Evolutionary conservation across 441 rosid species (phyloP), one percentile per base, ranked within the genome.

Genomic region (Omphalea diandra): DNA sequence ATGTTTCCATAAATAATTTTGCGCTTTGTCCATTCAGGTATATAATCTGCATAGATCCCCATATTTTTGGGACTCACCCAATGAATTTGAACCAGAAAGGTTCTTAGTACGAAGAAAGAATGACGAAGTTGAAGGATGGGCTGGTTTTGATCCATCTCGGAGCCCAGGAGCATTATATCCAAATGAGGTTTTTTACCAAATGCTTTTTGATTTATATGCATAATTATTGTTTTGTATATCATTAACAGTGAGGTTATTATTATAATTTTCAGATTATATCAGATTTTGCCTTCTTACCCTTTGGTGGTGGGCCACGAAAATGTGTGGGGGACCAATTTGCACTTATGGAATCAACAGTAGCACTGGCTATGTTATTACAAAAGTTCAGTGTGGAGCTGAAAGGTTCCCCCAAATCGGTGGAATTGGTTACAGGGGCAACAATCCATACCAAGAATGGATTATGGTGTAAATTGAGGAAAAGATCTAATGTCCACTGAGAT

Each of bases 241-340:
- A 35, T 43, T 70, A 14, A 67, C 50, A 57, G 41, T 15, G 50
- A 63, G 31, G 66, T 57, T 64, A 44, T 61, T 65, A 46, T 76
- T 76, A 70, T 10, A 47, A 32, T 66, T 54, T 46, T 70, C 91
- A 94, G 98, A 77, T 90, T 14, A 68, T 86, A 77, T 76, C 97
- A 40, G 98, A 94, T 78, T 94, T 88, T 73, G 90, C 98, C 1
- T 89, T 91, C 84, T 77, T 91, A 75, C 96, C 96, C 18, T 94
- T 94, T 26, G 98, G 98, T 0, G 98, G 97, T 26, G 97, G 98
- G 18, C 95, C 95, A 9, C 83, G 97, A 75, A 94, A 91, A 81
- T 94, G 97, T 56, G 89, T 94, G 1, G 97, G 98, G 63, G 97
- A 94, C 81, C 98, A 94, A 76, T 94, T 94, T 76, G 98, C 98